Evolutionary conservation across 2,329 filamentous ascomycete species (phyloP), one percentile per base, ranked within the genome.

Genomic region (Arthrinium puccinioides): DNA sequence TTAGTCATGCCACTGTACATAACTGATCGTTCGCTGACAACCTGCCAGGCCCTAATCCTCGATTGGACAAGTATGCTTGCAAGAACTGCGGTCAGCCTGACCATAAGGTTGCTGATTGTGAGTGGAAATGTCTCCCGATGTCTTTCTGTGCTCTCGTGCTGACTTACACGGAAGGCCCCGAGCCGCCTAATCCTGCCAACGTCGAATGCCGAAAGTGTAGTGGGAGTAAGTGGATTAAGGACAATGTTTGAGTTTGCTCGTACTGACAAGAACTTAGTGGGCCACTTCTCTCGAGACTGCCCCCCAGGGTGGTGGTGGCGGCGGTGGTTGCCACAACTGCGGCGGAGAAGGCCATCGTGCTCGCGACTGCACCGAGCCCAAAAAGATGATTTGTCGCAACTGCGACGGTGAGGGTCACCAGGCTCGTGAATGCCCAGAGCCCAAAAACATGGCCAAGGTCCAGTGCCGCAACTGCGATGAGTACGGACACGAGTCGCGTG

Each of bases 141-240:
- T n/a, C n/a, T 29, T 18, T 18, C 9, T 3, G 8, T 24, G 6
- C 7, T n/a, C n/a, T 14, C 6, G 26, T 28, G 40, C 40, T 56
- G 21, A 55, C 44, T 30, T 7, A 36, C 36, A 3, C 20, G 10
- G 14, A 32, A 61, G 58, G 60, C 44, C 55, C 71, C 20, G 74
- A 81, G 49, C 76, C 76, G 24, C 74, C 80, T n/a, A 71, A 74
- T 44, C 70, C 76, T 23, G 73, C 69, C 20, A 70, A 71, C 36
- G 70, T 83, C 1, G 77, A 83, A 53, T 85, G 80, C 54, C 75
- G 73, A 49, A 81, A 76, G 56, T 84, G 79, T 51, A 66, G 67
- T 27, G 66, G 79, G 59, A 74, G 76, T 79, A 60, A 55, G 69
- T 59, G 6, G 5, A 14, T 27, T 27, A n/a, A n/a, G n/a, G n/a